A percentile compares a stretch with the other conserved stretches of the same genome.
Evolutionary conservation across 1,284 basidiomycete species (phyloP).

Genomic region (Cryptococcus sp.): DNA sequence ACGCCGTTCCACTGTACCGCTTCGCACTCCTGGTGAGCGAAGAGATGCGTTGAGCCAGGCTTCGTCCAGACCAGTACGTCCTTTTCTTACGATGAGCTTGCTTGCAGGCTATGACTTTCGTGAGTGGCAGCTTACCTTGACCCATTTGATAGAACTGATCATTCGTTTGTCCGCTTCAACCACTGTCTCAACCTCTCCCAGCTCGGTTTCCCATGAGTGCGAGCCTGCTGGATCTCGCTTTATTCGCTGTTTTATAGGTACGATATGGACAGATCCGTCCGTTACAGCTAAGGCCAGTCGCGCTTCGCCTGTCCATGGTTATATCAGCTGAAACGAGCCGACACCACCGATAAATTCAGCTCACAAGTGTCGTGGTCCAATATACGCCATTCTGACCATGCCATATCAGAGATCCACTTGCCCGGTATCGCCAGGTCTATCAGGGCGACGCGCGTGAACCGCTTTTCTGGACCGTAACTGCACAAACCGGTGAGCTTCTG

Average conservation of each 20-base stretch:
- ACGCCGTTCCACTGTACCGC: slow-evolving; percentile 21
- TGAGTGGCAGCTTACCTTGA: slow-evolving; percentile 25
- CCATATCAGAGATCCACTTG: slow-evolving; percentile 25
- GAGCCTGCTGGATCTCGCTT: slow-evolving; percentile 1
- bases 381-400: slow-evolving; percentile 37
- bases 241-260: slow-evolving; percentile 18
- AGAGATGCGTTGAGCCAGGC: slow-evolving; percentile 37
- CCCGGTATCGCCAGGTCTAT: slow-evolving; percentile 6
- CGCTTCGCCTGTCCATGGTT: slow-evolving; percentile 17
- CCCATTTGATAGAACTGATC: slow-evolving; percentile 38
- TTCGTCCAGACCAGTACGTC: slow-evolving; percentile 43
- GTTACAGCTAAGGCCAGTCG: slow-evolving; percentile 31
- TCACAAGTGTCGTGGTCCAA: slow-evolving; percentile 24
- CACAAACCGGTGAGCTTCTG: not conserved
- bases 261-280: slow-evolving; percentile 27
- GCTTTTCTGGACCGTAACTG: slow-evolving; percentile 22
- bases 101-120: too few relatives aligned
- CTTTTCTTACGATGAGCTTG: slow-evolving; percentile 7
- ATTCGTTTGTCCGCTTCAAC: slow-evolving; percentile 24
- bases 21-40: slow-evolving; percentile 4
- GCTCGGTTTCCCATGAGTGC: slow-evolving; percentile 4
- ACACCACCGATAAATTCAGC: too few relatives aligned
- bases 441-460: slow-evolving; percentile 14
- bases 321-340: slow-evolving; percentile 5
- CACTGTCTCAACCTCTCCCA: slow-evolving; percentile 11